These are phyloP conservation scores for Candida pseudofarinosa DNA, from an alignment of 805 yeast species.

Conservation along the genomic window DNA sequence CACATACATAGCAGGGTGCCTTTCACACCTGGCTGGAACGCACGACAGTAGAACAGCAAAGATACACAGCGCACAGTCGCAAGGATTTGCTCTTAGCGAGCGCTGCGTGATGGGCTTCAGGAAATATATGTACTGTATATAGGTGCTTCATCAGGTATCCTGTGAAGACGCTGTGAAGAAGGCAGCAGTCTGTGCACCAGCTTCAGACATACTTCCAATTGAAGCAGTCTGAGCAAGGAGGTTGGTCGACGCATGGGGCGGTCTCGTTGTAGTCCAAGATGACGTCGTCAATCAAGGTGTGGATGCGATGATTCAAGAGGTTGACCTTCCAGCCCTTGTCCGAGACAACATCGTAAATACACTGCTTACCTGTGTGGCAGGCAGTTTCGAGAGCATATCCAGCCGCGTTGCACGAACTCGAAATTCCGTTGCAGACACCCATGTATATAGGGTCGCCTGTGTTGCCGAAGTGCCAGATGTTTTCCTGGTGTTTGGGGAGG, in stretches of 20 bases:
- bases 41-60: too few relatives aligned
- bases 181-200: too few relatives aligned
- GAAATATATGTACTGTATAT: background rate
- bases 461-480: slow-evolving; percentile 93
- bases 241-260: slow-evolving; percentile 67
- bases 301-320: slow-evolving; percentile 83
- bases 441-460: slow-evolving; percentile 95
- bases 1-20: too few relatives aligned
- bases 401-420: slow-evolving; percentile 81
- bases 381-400: slow-evolving; percentile 97
- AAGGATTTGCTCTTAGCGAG: background rate
- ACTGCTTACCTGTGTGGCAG: slow-evolving; percentile 86
- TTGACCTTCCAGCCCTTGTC: slow-evolving; percentile 92
- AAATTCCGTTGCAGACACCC: slow-evolving; percentile 96
- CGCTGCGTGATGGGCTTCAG: background rate
- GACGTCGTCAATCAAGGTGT: slow-evolving; percentile 82
- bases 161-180: background rate
- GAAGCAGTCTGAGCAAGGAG: slow-evolving; percentile 86
- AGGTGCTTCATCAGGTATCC: background rate
- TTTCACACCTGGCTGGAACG: too few relatives aligned
- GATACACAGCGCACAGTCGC: too few relatives aligned
- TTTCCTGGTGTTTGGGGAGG: slow-evolving; percentile 67
- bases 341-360: slow-evolving; percentile 83
- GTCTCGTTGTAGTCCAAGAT: slow-evolving; percentile 69
- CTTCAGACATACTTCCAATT: slow-evolving; percentile 76